Base-by-base conservation (phyloP, 1,284 basidiomycete species). In the Moniliella sp. region DNA sequence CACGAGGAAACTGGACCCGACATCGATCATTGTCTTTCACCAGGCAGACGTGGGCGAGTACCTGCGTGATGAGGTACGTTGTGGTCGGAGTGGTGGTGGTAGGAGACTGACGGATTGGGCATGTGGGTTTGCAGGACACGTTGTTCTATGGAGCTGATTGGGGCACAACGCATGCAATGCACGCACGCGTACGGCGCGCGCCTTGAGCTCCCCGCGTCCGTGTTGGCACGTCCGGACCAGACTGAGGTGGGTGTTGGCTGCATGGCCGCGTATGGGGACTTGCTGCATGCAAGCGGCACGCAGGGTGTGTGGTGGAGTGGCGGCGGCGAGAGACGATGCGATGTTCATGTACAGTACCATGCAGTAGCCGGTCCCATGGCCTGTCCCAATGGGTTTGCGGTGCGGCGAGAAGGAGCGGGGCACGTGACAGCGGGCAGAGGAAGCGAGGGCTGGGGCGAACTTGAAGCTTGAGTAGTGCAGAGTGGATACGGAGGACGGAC, bases 1-100 rank as follows among this genome's bases (percentile, higher is more conserved):
- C 64, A 94, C 91, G 25, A 67, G 86, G 46, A 97, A 97, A 69
- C 65, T 94, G 30, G 88, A 97, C 62, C 91, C 91, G n/a, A 93
- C 84, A 17, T 75, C 81, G 12, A 94, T 97, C 46, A 76, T 99
- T 37, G 88, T 94, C 4, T 99, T 97, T 65, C 91, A 97, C 61
- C 91, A 99, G 68, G 78, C 91, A 78, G 56, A 59, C 31, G 48
- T 54, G 2, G 56, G 56, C n/a, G 52, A 57, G 35, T 59, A 55
- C 33, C 39, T 59, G 18, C 34, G 56, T 3, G 56, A 59, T 30
- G 54, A 59, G 29, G 48, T 34, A 50, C 44, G 12, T 33, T 54
- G n/a, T 51, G 49, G 33, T 54, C 21, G 7, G 21, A 7, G 21
- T 23, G 8, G 8, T n/a, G 21, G 8, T n/a, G 21, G n/a, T 23